Evolutionary conservation across 1,139 yeast genomes (phyloP).

Genomic region (Candida sanyaensis): DNA sequence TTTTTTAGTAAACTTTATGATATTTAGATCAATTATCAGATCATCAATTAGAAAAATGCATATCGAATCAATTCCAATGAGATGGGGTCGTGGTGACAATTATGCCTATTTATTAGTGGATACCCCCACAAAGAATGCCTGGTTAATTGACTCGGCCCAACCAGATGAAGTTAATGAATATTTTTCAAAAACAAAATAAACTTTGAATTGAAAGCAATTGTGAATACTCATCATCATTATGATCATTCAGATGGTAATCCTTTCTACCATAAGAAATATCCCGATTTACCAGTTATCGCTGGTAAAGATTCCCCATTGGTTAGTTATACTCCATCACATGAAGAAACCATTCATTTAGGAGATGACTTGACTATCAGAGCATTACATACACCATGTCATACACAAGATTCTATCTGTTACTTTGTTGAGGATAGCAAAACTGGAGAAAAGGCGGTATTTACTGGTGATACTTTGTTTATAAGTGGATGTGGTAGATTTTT

Average conservation of each 20-base stretch:
- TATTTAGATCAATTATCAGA: constrained; percentile 5
- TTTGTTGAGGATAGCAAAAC: constrained; percentile 64
- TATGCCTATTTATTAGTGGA: constrained; percentile 82
- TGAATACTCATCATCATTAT: constrained; percentile 93
- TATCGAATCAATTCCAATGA: constrained; percentile 79
- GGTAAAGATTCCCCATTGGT: constrained; percentile 81
- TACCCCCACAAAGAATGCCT: constrained; percentile 63
- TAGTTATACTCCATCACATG: constrained; percentile 64
- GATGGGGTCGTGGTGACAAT: constrained; percentile 94
- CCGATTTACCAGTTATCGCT: constrained; percentile 73
- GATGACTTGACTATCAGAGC: constrained; percentile 70
- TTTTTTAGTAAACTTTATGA: neutral
- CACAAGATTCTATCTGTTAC: constrained; percentile 93
- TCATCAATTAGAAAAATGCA: constrained; percentile 61
- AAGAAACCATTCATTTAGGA: constrained; percentile 66
- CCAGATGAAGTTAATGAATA: constrained; percentile 54
- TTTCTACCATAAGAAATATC: constrained; percentile 41
- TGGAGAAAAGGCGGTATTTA: constrained; percentile 73
- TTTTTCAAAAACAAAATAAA: constrained; percentile 25
- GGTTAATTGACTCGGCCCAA: constrained; percentile 93
- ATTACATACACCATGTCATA: constrained; percentile 95
- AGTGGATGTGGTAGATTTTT: constrained; percentile 97
- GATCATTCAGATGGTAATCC: constrained; percentile 94
- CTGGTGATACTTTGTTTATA: constrained; percentile 93
- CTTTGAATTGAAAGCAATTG: constrained; percentile 65